Evolutionary conservation across 106 monocot species (phyloP).

Genomic region (Hemerocallis citrina): DNA sequence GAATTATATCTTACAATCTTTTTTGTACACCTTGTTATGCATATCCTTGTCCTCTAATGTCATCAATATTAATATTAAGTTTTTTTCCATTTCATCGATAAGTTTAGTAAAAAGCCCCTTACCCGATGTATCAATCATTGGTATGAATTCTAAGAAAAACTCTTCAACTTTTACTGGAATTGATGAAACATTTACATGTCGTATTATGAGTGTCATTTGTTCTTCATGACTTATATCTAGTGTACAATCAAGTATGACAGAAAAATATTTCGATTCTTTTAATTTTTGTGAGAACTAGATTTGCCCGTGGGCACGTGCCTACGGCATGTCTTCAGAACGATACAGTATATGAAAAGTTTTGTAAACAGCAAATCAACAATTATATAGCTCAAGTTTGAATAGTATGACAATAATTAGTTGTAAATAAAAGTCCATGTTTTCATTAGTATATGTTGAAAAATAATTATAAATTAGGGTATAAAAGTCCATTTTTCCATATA

Average conservation of each 20-base stretch:
- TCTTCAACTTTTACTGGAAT: neutral
- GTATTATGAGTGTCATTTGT: neutral
- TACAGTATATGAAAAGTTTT: too few relatives aligned
- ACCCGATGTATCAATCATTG: conserved; percentile 2
- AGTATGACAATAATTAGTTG: too few relatives aligned
- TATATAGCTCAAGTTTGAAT: too few relatives aligned
- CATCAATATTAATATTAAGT: neutral
- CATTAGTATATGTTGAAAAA: too few relatives aligned
- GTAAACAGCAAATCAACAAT: too few relatives aligned
- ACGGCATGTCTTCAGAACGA: too few relatives aligned
- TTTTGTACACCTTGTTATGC: neutral
- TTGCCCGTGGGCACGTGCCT: too few relatives aligned
- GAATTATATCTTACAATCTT: neutral
- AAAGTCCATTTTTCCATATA: too few relatives aligned
- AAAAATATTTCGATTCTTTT: conserved; percentile 14
- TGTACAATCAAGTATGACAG: conserved; percentile 17
- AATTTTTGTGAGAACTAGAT: too few relatives aligned
- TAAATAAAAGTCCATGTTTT: too few relatives aligned
- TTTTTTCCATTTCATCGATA: neutral
- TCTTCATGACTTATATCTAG: conserved; percentile 12
- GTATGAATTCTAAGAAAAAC: conserved; percentile 3
- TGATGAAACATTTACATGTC: neutral
- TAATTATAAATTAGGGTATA: too few relatives aligned
- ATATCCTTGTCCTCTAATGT: neutral
- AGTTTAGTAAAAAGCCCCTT: conserved; percentile 1